Conservation (phyloP, 2,329 filamentous ascomycete species). For the Botrytis fabae region DNA sequence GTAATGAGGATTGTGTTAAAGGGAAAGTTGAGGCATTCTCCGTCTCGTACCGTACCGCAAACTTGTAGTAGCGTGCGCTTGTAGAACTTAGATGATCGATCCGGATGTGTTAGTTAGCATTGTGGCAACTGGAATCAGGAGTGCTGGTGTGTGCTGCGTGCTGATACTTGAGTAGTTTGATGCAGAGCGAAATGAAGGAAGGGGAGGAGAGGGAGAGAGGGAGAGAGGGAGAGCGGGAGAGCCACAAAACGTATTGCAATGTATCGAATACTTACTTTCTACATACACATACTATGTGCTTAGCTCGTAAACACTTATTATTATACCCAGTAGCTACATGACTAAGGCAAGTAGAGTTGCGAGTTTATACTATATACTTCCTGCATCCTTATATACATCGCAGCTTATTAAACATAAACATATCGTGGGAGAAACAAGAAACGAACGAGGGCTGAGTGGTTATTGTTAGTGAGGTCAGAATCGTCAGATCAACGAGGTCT, state of each 20-base stretch:
- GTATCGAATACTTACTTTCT: not conserved
- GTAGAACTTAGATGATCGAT: not conserved
- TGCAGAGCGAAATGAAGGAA: not conserved
- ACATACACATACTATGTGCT: not conserved
- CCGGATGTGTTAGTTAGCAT: not conserved
- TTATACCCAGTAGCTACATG: not conserved
- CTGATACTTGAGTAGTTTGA: not conserved
- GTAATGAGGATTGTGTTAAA: not conserved
- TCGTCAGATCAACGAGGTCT: slow-evolving; percentile 4
- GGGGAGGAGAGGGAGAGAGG: not conserved
- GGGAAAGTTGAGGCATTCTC: not conserved
- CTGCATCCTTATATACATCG: not conserved
- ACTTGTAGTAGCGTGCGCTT: not conserved
- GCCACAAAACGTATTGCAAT: not conserved
- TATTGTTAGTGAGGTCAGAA: not conserved
- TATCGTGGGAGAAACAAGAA: not conserved
- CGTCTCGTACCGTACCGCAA: not conserved
- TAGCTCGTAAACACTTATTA: not conserved
- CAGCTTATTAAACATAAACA: not conserved
- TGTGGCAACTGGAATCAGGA: not conserved
- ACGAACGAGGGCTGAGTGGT: not conserved
- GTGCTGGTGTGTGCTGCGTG: not conserved
- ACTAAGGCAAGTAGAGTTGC: not conserved
- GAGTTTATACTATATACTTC: not conserved
- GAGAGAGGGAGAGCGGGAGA: not conserved